Conservation (phyloP, 73 alveolate species). For the Tetrahymena elliotti region DNA sequence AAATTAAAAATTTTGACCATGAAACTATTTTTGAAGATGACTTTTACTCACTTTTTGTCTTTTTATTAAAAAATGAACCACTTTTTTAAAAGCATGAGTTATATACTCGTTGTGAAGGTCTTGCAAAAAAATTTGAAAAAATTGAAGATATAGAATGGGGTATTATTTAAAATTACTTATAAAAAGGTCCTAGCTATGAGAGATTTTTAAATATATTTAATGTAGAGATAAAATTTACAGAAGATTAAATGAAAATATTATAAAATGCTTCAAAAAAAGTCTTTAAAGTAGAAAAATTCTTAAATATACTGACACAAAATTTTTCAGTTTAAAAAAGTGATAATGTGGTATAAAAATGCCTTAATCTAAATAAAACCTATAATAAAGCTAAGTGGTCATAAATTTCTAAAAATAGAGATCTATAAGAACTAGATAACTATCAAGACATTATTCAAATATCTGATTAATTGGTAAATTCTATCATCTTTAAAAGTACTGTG, state of each 20-base stretch:
- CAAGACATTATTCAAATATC: not conserved
- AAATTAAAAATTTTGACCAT: not conserved
- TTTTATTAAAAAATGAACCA: not conserved
- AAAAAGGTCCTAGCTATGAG: not conserved
- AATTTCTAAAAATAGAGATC: not conserved
- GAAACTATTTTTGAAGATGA: not conserved
- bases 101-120: not conserved
- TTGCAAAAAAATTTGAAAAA: not conserved
- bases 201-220: not conserved
- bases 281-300: not conserved
- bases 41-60: not conserved
- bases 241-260: not conserved
- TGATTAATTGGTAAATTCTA: not conserved
- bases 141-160: not conserved
- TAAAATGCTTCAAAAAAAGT: not conserved
- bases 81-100: not conserved
- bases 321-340: not conserved
- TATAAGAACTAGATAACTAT: not conserved
- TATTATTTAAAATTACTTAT: not conserved
- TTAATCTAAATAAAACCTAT: not conserved
- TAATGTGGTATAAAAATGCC: not conserved
- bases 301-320: not conserved
- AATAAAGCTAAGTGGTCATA: not conserved
- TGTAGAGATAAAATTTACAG: not conserved
- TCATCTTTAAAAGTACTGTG: not conserved